These are phyloP conservation scores for Truncatella angustata DNA, from an alignment of 2,329 filamentous ascomycete species.

Conservation along the genomic window DNA sequence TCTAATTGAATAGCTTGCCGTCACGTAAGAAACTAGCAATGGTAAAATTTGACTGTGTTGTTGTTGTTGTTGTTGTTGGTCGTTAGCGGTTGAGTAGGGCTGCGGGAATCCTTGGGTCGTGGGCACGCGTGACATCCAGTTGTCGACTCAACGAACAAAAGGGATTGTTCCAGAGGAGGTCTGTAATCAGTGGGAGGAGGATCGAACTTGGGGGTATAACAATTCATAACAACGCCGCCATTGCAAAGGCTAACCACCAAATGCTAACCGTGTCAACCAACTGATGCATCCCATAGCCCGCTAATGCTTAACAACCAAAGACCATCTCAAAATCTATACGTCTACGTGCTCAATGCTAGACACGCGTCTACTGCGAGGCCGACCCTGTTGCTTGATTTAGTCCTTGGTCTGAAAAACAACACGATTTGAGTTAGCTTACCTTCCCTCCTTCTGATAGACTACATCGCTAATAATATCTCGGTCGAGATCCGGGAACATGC, in stretches of 20 bases:
- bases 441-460: slow-evolving; percentile 90
- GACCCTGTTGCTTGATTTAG: slow-evolving; percentile 38
- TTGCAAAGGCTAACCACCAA: background rate
- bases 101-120: too few relatives aligned
- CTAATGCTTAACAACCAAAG: slow-evolving; percentile 6
- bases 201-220: slow-evolving; percentile 9
- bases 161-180: too few relatives aligned
- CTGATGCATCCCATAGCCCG: slow-evolving; percentile 6
- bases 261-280: background rate
- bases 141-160: too few relatives aligned
- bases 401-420: slow-evolving; percentile 32
- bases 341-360: slow-evolving; percentile 59
- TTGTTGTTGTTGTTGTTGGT: too few relatives aligned
- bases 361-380: slow-evolving; percentile 84
- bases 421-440: too few relatives aligned
- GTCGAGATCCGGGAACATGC: slow-evolving; percentile 97
- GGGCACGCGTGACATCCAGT: too few relatives aligned
- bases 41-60: too few relatives aligned
- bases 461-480: slow-evolving; percentile 95
- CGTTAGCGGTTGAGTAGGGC: too few relatives aligned
- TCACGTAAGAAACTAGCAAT: too few relatives aligned
- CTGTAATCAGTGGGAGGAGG: too few relatives aligned
- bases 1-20: too few relatives aligned
- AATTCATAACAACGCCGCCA: background rate
- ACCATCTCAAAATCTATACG: background rate